Evolutionary conservation across 768 basidiomycete species (phyloP), one percentile per base, ranked within the genome.

Genomic region (Antrodiella citrinella): DNA sequence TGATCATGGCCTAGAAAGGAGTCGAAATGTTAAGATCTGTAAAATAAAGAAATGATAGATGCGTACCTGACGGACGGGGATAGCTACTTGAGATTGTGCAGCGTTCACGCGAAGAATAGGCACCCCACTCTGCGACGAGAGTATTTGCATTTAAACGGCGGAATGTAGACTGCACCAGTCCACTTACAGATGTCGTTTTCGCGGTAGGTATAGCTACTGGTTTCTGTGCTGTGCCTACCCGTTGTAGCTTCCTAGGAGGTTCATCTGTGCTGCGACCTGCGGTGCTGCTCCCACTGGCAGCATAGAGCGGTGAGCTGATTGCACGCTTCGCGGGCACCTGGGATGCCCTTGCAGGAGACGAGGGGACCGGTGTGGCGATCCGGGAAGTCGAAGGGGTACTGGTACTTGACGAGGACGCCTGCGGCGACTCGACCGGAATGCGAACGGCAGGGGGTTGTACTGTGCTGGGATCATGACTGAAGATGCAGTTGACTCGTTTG

Each of bases 11-110:
- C 82, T 89, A 48, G 19, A 45, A 13, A 20, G 45, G 13, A 46
- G 20, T 53, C n/a, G n/a, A n/a, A 11, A 22, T 46, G 23, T 45
- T 2, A 50, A 42, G 24, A 19, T 19, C 44, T 39, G 39, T 18
- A 38, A 25, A 35, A 13, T 30, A 19, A 45, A 9, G 42, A 20
- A 19, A 3, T 15, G 38, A n/a, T 26, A 35, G 30, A 35, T 5
- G 61, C 71, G 45, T 45, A 82, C 83, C 74, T 91, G 86, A 30
- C 91, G 77, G 45, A 86, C 81, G 3, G 82, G 80, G 41, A 91
- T 57, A 1, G 91, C 71, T 18, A 92, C 79, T 39, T 72, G 70
- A n/a, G 88, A 91, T 50, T 75, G 77, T 0, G 81, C 82, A 2
- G 85, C 75, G 62, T 76, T 82, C 49, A 84, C 68, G 62, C 74